phyloP scores from a whole-genome alignment of 495 filamentous ascomycete genomes.

The Zalerion maritima region DNA sequence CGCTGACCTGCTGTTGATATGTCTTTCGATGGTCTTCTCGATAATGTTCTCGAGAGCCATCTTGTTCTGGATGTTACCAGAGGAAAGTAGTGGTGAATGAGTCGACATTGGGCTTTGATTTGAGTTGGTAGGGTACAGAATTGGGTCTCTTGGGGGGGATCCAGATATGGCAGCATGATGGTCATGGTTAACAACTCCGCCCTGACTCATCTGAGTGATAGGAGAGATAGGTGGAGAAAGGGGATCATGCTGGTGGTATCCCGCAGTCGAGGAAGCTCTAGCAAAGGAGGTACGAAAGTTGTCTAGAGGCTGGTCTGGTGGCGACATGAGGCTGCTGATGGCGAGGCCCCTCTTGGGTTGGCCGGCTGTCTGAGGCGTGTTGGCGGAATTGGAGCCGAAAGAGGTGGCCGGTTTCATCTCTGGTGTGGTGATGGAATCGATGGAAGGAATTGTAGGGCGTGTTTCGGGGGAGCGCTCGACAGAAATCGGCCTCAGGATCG shows the following conservation, averaged over 20 bases:
- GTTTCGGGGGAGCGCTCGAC: too few species aligned
- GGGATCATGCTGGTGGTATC: constrained; percentile 29
- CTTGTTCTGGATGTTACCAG: constrained; percentile 20
- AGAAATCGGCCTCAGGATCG: too few species aligned
- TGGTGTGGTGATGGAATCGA: too few species aligned
- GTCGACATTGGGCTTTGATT: constrained; percentile 27
- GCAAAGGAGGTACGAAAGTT: constrained; percentile 28
- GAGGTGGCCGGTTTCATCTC: too few species aligned
- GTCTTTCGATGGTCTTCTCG: constrained; percentile 47
- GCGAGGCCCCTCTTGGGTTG: constrained; percentile 19
- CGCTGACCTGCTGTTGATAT: constrained; percentile 49
- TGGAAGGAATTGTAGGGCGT: too few species aligned
- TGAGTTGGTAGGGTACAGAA: constrained; percentile 42
- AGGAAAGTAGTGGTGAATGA: constrained; percentile 42
- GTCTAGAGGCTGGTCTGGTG: constrained; percentile 53
- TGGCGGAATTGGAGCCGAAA: constrained; percentile 6
- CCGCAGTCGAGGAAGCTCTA: constrained; percentile 13
- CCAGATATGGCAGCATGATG: constrained; percentile 29
- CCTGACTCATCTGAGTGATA: constrained; percentile 27
- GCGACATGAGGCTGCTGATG: constrained; percentile 57
- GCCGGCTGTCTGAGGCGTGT: constrained; percentile 1
- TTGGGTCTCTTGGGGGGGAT: constrained; percentile 40
- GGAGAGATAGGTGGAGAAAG: constrained; percentile 65
- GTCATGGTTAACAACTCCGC: constrained; percentile 5
- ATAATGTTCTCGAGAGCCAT: constrained; percentile 28